These are phyloP conservation scores for Globisporangium irregulare DNA, from an alignment of 352 stramenopile species.

Conservation along the genomic window DNA sequence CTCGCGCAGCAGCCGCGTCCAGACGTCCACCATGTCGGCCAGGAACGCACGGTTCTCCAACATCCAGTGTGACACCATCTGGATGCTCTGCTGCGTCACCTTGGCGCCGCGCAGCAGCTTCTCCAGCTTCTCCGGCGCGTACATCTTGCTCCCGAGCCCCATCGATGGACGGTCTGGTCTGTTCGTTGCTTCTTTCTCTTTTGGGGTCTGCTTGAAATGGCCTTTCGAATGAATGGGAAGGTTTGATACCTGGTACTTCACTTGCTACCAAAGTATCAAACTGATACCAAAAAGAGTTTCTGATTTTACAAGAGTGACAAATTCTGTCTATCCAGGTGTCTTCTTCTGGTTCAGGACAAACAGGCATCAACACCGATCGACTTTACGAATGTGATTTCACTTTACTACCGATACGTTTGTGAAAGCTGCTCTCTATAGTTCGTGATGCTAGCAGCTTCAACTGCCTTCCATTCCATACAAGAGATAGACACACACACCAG, in stretches of 20 bases:
- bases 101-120: constrained; percentile 63
- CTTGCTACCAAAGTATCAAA: neutral
- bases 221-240: neutral
- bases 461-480: too few species aligned
- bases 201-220: neutral
- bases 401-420: too few species aligned
- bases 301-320: too few species aligned
- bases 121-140: constrained; percentile 62
- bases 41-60: constrained; percentile 57
- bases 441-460: too few species aligned
- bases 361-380: too few species aligned
- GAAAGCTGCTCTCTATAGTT: too few species aligned
- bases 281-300: too few species aligned
- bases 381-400: too few species aligned
- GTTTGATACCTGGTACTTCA: neutral
- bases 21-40: constrained; percentile 59
- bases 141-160: constrained; percentile 22
- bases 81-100: constrained; percentile 82
- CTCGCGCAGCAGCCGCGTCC: constrained; percentile 46
- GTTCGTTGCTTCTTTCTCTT: neutral
- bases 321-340: too few species aligned
- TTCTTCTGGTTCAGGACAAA: too few species aligned
- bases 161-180: neutral
- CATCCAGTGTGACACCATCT: constrained; percentile 78
- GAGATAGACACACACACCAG: neutral